phyloP scores from a whole-genome alignment of 139 green algal genomes.

The Pleodorina starrii region DNA sequence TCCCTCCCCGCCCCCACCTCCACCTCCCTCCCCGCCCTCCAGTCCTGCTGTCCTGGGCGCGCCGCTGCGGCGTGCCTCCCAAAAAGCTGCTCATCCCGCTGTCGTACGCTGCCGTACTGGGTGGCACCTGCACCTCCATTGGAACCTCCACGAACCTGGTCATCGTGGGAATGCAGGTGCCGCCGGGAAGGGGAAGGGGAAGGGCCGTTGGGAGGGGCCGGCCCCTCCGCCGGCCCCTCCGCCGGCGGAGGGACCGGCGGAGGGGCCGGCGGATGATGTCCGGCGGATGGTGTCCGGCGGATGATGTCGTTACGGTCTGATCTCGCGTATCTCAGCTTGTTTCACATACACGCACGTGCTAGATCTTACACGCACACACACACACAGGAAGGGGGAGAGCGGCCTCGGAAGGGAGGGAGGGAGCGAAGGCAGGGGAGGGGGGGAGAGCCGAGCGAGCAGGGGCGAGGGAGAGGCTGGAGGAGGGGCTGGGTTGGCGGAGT shows the following conservation, averaged over 20 bases:
- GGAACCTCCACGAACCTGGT: conserved; percentile 90
- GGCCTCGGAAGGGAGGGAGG: background rate
- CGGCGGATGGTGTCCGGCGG: too few relatives aligned
- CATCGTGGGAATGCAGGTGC: conserved; percentile 67
- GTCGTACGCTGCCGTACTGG: conserved; percentile 81
- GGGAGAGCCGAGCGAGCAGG: background rate
- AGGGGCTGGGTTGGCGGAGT: background rate
- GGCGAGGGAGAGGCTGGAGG: background rate
- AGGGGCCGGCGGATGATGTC: too few relatives aligned
- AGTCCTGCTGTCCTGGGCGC: conserved; percentile 46
- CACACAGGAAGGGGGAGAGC: background rate
- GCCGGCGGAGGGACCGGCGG: too few relatives aligned
- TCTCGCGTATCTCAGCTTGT: too few relatives aligned
- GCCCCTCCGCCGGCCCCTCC: too few relatives aligned
- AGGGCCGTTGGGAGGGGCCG: background rate
- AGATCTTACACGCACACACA: too few relatives aligned
- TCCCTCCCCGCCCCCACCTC: background rate
- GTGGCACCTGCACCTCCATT: conserved; percentile 86
- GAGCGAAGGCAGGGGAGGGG: background rate
- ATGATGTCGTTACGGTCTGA: too few relatives aligned
- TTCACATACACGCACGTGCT: too few relatives aligned
- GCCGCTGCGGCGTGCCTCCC: conserved; percentile 16
- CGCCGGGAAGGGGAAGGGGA: background rate
- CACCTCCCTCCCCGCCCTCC: background rate
- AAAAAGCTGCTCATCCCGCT: conserved; percentile 84